Evolutionary conservation across 176 grass and related monocot genomes (phyloP), one percentile per base, ranked within the genome.

Genomic region (Eragrostis curvula): DNA sequence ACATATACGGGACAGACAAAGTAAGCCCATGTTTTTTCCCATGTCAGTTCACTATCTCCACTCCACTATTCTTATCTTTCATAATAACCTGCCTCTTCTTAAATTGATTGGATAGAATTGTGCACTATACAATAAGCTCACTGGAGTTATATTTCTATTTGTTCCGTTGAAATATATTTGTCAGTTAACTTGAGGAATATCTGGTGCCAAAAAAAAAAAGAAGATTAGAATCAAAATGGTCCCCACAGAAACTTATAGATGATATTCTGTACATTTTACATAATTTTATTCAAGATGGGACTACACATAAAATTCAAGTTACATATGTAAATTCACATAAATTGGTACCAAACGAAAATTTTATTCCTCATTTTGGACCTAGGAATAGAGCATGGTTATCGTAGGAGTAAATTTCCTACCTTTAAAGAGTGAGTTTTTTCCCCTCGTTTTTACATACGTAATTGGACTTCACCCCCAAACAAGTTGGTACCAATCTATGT

Each of bases 1-100:
- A 61, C 27, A 43, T 77, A 61, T 77, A 77, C 11, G 60, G 9
- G 74, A 77, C 74, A 44, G 55, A 77, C n/a, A 77, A 77, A 77
- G 74, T 77, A 77, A 60, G 74, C 25, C 9, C 2, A 60, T 43
- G 8, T 36, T n/a, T 45, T 76, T 25, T 18, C 20, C 20, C 13
- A 56, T n/a, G 53, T 36, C 4, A 36, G 32, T 36, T 36, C 32
- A 36, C 32, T 36, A 36, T 36, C 2, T 36, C 32, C 32, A 36
- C 32, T 36, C 32, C 32, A 36, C 32, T 36, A 36, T 36, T 36
- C 32, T 36, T 36, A 36, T 36, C 32, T 36, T 36, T 2, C 32
- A 36, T 36, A 36, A 36, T 36, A 36, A 36, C 32, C 32, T 36
- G 32, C 32, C 32, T 36, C 32, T 36, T 36, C 32, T 18, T 52